These are phyloP conservation scores for Jaltomata sinuosa DNA, from an alignment of 257 asterid genomes.

Conservation along the genomic window DNA sequence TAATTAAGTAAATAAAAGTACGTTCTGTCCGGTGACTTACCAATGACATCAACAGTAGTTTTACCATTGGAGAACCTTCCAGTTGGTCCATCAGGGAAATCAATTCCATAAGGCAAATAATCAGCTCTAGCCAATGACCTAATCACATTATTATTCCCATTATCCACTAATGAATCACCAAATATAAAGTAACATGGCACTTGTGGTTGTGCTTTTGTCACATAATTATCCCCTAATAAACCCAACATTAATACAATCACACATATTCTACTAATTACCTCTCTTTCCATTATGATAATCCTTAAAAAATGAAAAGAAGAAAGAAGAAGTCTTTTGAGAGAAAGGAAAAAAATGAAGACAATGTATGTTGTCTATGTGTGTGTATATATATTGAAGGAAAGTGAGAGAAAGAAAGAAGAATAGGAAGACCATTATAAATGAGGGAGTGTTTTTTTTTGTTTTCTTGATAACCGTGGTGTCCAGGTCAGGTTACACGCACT, in stretches of 20 bases:
- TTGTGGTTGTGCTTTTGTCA: slow-evolving; percentile 17
- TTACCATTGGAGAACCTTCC: slow-evolving; percentile 34
- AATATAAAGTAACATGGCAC: slow-evolving; percentile 35
- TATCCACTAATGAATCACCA: slow-evolving; percentile 37
- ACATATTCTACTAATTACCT: not conserved
- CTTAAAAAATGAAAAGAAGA: not conserved
- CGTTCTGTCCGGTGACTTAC: not conserved
- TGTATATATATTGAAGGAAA: not conserved
- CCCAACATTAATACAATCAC: not conserved
- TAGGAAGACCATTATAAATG: not conserved
- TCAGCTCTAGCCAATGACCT: slow-evolving; percentile 33
- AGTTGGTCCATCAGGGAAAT: slow-evolving; percentile 28
- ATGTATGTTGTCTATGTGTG: not conserved
- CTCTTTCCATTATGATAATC: not conserved
- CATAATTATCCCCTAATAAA: not conserved
- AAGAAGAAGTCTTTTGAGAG: not conserved
- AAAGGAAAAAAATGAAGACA: not conserved
- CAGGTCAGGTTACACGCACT: too few species aligned
- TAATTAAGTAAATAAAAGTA: not conserved
- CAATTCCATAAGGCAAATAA: slow-evolving; percentile 35
- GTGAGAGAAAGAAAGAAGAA: not conserved
- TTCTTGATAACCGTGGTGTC: too few species aligned
- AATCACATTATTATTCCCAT: slow-evolving; percentile 32
- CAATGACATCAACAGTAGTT: slow-evolving; percentile 33
- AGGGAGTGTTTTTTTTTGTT: not conserved